Evolutionary conservation across 2,329 filamentous ascomycete genomes (phyloP).

Genomic region (Aspergillus terreus): DNA sequence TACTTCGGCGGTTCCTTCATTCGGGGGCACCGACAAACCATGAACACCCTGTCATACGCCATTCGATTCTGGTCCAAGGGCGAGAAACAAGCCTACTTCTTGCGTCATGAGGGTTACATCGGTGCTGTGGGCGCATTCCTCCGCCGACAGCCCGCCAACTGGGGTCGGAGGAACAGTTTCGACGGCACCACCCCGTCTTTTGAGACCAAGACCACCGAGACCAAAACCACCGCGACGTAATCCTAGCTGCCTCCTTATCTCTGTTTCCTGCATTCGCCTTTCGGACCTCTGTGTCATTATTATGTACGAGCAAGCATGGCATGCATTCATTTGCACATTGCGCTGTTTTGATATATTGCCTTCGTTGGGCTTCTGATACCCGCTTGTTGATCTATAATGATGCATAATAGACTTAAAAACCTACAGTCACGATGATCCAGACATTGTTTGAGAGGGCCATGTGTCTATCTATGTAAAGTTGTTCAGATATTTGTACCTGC

Average conservation of each 20-base stretch:
- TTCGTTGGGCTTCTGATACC: slow-evolving; percentile 7
- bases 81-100: slow-evolving; percentile 89
- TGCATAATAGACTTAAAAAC: slow-evolving; percentile 6
- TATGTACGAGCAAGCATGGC: neutral
- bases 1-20: slow-evolving; percentile 99
- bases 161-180: slow-evolving; percentile 78
- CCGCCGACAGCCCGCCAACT: slow-evolving; percentile 83
- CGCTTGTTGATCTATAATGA: neutral
- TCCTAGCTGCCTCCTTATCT: neutral
- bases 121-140: slow-evolving; percentile 92
- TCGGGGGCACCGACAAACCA: slow-evolving; percentile 91
- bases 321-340: slow-evolving; percentile 14
- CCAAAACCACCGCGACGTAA: neutral
- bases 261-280: neutral
- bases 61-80: slow-evolving; percentile 98
- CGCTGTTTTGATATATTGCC: slow-evolving; percentile 4
- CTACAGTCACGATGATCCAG: neutral
- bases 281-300: neutral
- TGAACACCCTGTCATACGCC: slow-evolving; percentile 94
- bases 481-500: neutral
- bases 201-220: slow-evolving; percentile 17
- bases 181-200: slow-evolving; percentile 46
- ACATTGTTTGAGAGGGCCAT: neutral
- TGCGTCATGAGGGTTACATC: slow-evolving; percentile 92
- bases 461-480: no score